Percentiles rank a stretch among this genome's conserved stretches.
Evolutionary conservation across 257 asterid genomes (phyloP).

Genomic region (Salvia rosmarinus): DNA sequence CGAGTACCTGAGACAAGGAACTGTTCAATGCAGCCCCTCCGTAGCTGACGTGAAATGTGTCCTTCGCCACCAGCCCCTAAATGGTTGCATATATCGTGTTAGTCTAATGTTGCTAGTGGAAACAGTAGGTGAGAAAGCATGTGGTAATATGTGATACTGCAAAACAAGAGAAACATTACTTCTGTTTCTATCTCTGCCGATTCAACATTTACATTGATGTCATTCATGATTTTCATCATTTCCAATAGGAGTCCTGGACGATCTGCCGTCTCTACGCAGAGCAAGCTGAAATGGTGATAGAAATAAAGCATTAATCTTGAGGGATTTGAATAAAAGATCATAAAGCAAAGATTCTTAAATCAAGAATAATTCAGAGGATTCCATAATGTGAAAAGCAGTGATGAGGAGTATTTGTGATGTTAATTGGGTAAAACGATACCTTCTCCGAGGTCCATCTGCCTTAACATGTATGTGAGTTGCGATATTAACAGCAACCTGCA

Average conservation of each 20-base stretch:
- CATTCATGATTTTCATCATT: slow-evolving; percentile 77
- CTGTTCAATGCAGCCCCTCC: slow-evolving; percentile 85
- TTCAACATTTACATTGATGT: slow-evolving; percentile 76
- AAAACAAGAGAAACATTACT: slow-evolving; percentile 44
- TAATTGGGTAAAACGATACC: slow-evolving; percentile 45
- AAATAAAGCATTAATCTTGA: slow-evolving; percentile 15
- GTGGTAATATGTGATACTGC: background rate
- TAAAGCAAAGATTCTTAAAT: background rate
- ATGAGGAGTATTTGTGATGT: slow-evolving; percentile 24
- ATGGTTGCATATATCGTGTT: slow-evolving; percentile 32
- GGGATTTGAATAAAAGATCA: slow-evolving; percentile 13
- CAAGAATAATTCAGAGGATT: slow-evolving; percentile 19
- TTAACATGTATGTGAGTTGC: slow-evolving; percentile 85
- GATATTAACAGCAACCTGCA: slow-evolving; percentile 76
- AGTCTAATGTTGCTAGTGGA: slow-evolving; percentile 10
- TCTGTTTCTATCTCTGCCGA: slow-evolving; percentile 98
- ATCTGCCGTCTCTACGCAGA: slow-evolving; percentile 87
- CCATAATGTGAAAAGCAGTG: background rate
- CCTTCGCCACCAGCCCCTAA: slow-evolving; percentile 94
- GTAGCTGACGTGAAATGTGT: slow-evolving; percentile 91
- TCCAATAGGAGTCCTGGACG: slow-evolving; percentile 90
- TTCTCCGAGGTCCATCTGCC: slow-evolving; percentile 85
- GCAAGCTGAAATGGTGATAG: slow-evolving; percentile 70
- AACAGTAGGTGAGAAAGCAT: background rate
- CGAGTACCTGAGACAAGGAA: slow-evolving; percentile 90